Conservation (phyloP, 2,329 filamentous ascomycete genomes). For the Talaromyces marneffei region DNA sequence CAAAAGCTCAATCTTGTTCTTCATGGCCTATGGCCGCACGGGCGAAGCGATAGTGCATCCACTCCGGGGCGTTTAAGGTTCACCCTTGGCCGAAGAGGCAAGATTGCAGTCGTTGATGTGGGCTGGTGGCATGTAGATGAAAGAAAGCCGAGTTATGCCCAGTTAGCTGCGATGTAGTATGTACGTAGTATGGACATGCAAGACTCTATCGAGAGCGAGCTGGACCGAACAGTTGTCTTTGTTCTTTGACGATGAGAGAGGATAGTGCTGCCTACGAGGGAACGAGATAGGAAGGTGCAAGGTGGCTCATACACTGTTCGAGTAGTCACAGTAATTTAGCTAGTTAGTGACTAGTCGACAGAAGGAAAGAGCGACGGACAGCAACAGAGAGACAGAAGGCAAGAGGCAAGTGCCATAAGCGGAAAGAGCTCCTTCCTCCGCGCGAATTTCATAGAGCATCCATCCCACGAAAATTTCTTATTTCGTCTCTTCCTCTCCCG, state of each 20-base stretch:
- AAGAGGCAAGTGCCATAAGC: not conserved
- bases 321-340: too few species aligned
- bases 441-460: not conserved
- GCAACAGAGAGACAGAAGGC: too few species aligned
- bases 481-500: not conserved
- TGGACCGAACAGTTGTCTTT: not conserved
- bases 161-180: too few species aligned
- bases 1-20: not conserved
- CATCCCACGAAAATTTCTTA: not conserved
- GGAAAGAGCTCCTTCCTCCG: not conserved
- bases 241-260: not conserved
- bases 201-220: not conserved
- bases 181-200: not conserved
- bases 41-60: not conserved
- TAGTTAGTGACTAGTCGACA: not conserved
- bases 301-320: not conserved
- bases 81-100: not conserved
- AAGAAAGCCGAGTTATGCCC: not conserved
- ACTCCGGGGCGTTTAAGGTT: conserved; percentile 1
- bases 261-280: not conserved
- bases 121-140: not conserved
- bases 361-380: not conserved
- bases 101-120: not conserved
- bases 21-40: not conserved
- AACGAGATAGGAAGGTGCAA: not conserved